Evolutionary conservation across 768 basidiomycete species (phyloP), one percentile per base, ranked within the genome.

Genomic region (Hericium alpestre): DNA sequence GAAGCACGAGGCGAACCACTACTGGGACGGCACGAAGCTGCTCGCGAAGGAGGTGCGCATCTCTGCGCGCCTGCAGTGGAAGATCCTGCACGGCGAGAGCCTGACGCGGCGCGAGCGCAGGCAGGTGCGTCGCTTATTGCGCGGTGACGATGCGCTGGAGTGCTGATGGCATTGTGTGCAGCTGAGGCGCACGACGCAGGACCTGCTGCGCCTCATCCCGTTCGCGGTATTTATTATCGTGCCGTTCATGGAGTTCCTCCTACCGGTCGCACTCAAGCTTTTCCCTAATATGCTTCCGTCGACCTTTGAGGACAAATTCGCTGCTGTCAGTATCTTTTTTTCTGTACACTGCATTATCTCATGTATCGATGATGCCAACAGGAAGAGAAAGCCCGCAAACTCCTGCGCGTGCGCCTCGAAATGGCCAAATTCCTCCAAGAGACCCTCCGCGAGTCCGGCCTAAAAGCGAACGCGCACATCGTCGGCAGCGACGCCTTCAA

Each of bases 381-480:
- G 91, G 92, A 96, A 70, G 96, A 98, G 73, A 99, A 99, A 70
- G 83, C 95, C 66, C 86, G 95, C 64, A 98, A 97, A 67, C 78
- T 97, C 3, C 84, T 99, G 48, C 86, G 93, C 57, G 92, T 96
- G 25, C 81, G 95, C 57, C 77, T 99, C 38, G 94, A 96, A 69
- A 98, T 97, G 95, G 96, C 96, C 65, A 98, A 99, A 68, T 99
- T 98, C 78, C 77, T 99, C 23, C 95, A 97, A 65, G 96, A 99
- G 70, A 98, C 96, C 0, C 80, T 99, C 48, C 83, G 91, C 40
- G 96, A 97, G 73, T 92, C 89, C 1, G 93, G 92, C 40, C 76
- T 97, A 58, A 93, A 90, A 69, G 91, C 91, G 9, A 91, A 90
- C 59, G 84, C 87, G 18, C 93, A 95, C 67, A 96, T 99, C 57